Base-by-base conservation (phyloP, 306 rosid genomes). In the Lotus japonicus region DNA sequence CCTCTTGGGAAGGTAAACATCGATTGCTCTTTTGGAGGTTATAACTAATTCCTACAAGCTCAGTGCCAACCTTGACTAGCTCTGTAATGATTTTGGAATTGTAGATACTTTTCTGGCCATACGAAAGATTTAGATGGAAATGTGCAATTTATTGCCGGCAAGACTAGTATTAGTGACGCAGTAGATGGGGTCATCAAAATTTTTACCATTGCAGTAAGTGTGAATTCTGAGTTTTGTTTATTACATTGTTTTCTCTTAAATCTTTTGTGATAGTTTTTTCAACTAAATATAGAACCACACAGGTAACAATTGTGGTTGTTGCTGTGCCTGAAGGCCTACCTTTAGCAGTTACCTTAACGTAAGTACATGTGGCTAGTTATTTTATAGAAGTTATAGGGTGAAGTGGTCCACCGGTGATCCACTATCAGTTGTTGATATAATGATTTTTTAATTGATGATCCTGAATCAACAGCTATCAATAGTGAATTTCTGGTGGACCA, bases 261-360 rank as follows among this genome's bases (percentile, higher is more conserved):
- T 14, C 33, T 64, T 48, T 46, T 31, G 70, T 51, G 23, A 33
- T 70, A 48, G 51, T 71, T 66, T 46, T 75, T 41, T 65, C 58
- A 64, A 58, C 88, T 72, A 72, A 75, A 58, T 66, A 23, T 80
- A 46, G 80, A 82, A 78, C 66, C 59, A 6, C 77, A 66, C 84
- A 94, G 99, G 99, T 94, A 51, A 94, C 97, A 42, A 94, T 94
- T 78, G 99, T 94, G 82, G 99, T 94, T 57, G 99, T 94, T 84
- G 96, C 99, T 12, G 99, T 94, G 58, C 97, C 97, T 42, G 99
- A 94, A 84, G 99, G 99, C 69, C 89, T 94, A 26, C 99, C 99
- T 65, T 81, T 94, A 86, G 99, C 99, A 19, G 99, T 94, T 58
- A 94, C 99, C 68, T 85, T 94, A 69, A 94, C 97, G 99, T 90